These are phyloP conservation scores for Daldinia concentrica DNA, from an alignment of 495 filamentous ascomycete genomes.

Conservation along the genomic window DNA sequence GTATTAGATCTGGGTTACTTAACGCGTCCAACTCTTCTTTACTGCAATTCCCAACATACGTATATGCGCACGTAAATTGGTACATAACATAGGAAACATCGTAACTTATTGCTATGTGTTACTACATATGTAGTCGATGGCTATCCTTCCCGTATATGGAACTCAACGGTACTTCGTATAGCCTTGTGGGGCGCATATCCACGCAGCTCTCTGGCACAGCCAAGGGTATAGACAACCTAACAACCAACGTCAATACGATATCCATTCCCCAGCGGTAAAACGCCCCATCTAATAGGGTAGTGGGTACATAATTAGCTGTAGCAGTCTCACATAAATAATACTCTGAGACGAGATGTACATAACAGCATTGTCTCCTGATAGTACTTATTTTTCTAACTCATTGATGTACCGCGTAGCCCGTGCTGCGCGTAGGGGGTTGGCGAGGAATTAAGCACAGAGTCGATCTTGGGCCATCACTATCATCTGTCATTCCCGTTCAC, in stretches of 20 bases:
- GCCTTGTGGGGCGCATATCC: not conserved
- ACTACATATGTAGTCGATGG: not conserved
- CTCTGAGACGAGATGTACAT: conserved; percentile 3
- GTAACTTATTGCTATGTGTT: not conserved
- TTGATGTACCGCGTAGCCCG: not conserved
- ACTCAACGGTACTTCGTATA: not conserved
- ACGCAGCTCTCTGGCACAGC: conserved; percentile 17
- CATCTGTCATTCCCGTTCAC: not conserved
- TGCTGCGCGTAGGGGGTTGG: not conserved
- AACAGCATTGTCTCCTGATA: not conserved
- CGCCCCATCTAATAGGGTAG: conserved; percentile 5
- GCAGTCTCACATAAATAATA: not conserved
- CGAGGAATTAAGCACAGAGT: not conserved
- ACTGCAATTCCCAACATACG: not conserved
- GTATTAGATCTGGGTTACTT: not conserved
- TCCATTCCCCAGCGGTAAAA: not conserved
- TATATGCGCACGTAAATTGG: not conserved
- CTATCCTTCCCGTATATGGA: not conserved
- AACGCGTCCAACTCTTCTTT: not conserved
- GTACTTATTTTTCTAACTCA: not conserved
- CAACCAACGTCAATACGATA: conserved; percentile 2
- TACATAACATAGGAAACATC: not conserved
- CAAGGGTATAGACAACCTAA: not conserved
- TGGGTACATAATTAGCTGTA: not conserved
- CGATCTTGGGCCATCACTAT: not conserved